phyloP scores from a whole-genome alignment of 2,329 filamentous ascomycete species.

The Penicillium sp. region DNA sequence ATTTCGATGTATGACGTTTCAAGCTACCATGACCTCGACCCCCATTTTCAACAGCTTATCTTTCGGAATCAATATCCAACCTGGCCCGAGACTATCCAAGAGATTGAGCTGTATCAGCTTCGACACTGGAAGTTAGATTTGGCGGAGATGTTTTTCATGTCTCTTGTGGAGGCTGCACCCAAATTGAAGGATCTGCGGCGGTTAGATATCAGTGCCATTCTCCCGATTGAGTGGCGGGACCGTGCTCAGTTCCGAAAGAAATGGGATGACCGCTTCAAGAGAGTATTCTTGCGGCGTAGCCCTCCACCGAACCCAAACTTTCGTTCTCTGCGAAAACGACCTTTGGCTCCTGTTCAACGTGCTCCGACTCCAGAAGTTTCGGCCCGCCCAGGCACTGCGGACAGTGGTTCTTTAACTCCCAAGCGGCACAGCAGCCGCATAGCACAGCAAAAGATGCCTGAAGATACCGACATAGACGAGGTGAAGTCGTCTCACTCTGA shows the following conservation, averaged over 20 bases:
- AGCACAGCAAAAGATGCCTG: conserved; percentile 29
- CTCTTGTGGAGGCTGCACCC: conserved; percentile 70
- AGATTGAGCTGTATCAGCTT: conserved; percentile 74
- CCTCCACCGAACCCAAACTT: conserved; percentile 31
- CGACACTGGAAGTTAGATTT: conserved; percentile 70
- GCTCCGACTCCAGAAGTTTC: conserved; percentile 1
- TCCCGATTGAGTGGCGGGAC: conserved; percentile 78
- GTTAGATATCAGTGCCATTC: conserved; percentile 72
- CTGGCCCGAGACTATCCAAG: conserved; percentile 74
- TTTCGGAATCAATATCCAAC: conserved; percentile 61
- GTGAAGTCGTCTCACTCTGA: background rate
- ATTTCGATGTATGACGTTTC: conserved; percentile 75
- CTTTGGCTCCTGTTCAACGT: conserved; percentile 3
- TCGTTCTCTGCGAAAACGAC: conserved; percentile 23
- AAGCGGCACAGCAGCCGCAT: conserved; percentile 44
- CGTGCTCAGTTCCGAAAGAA: conserved; percentile 75
- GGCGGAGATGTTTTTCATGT: conserved; percentile 76
- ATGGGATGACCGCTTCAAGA: conserved; percentile 72
- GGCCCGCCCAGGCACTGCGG: conserved; percentile 13
- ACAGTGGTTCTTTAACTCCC: conserved; percentile 20
- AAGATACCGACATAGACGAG: conserved; percentile 19
- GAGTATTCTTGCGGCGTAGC: conserved; percentile 44
- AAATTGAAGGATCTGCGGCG: conserved; percentile 67
- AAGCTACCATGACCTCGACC: conserved; percentile 68
- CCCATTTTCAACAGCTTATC: conserved; percentile 71